phyloP scores from a whole-genome alignment of 768 basidiomycete species.

The Agrocybe pediades region DNA sequence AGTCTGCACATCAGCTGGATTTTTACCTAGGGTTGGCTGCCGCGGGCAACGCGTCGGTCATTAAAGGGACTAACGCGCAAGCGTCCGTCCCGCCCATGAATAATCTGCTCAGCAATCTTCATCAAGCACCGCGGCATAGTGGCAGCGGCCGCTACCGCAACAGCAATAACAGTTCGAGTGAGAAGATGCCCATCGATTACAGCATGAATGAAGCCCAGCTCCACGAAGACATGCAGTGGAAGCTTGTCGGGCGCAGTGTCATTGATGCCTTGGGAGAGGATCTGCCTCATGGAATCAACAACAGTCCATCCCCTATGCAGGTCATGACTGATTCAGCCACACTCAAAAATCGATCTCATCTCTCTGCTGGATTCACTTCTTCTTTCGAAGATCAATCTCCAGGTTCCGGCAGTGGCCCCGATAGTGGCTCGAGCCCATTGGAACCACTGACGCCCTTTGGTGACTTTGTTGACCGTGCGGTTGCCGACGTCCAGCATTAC shows the following conservation, averaged over 20 bases:
- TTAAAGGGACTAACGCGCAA: slow-evolving; percentile 86
- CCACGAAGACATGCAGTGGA: slow-evolving; percentile 29
- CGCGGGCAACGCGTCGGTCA: slow-evolving; percentile 77
- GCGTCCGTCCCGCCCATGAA: slow-evolving; percentile 81
- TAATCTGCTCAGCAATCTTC: slow-evolving; percentile 20
- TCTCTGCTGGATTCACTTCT: slow-evolving; percentile 58
- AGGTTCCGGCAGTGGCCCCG: slow-evolving; percentile 48
- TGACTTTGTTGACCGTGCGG: slow-evolving; percentile 73
- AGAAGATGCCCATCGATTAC: slow-evolving; percentile 47
- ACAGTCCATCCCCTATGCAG: slow-evolving; percentile 16
- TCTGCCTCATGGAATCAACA: slow-evolving; percentile 10
- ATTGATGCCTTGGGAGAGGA: slow-evolving; percentile 8
- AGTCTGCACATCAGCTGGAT: slow-evolving; percentile 35
- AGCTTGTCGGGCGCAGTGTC: slow-evolving; percentile 13
- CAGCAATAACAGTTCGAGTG: slow-evolving; percentile 33
- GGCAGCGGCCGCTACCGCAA: slow-evolving; percentile 23
- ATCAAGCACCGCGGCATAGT: slow-evolving; percentile 11
- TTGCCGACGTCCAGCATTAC: slow-evolving; percentile 41
- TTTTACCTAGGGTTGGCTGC: slow-evolving; percentile 74
- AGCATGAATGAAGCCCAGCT: slow-evolving; percentile 25
- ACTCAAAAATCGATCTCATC: slow-evolving; percentile 31
- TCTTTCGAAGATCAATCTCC: slow-evolving; percentile 69
- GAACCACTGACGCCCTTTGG: slow-evolving; percentile 79
- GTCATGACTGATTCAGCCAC: slow-evolving; percentile 25
- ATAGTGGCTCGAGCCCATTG: slow-evolving; percentile 65